Evolutionary conservation across 352 stramenopile species (phyloP), one percentile per base, ranked within the genome.

Genomic region (Phytopythium mirpurense): DNA sequence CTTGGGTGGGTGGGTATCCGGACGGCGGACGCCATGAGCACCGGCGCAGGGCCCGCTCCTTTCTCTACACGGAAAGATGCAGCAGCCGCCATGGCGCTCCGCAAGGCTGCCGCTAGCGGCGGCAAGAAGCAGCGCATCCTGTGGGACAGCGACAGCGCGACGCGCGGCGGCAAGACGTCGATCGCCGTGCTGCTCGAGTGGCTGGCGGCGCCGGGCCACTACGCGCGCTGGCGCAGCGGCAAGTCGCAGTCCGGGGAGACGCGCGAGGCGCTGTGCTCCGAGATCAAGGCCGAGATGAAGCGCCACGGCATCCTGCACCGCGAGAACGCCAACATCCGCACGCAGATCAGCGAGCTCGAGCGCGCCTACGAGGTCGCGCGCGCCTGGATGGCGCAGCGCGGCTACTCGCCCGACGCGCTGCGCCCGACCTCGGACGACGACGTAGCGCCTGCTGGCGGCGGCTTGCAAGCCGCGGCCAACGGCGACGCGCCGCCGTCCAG

Each of bases 311-410:
- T 90, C 53, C 46, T 62, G 52, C 79, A 90, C 56, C 66, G 79
- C 35, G 77, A 86, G 63, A 90, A 90, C 56, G 76, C 76, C 65
- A 88, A 90, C 63, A 88, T 90, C 56, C 79, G 79, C 58, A 90
- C 76, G 51, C 76, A 90, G 65, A 86, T 90, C 59, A 87, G 72
- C 60, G 79, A 90, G 63, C 64, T 88, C 16, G 76, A 90, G 64
- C 70, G 79, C 43, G 68, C 70, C 9, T 90, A 82, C 59, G 70
- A 84, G 46, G 53, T 58, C 4, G 77, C 79, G 16, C 64, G 79
- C 21, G 59, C 47, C 10, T 90, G 76, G 79, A 61, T 90, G 42
- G 58, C 65, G 38, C 54, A 82, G 60, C 68, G 72, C 53, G 62
- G 67, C 16, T 81, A 65, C 31, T 50, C 80, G 36, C 31, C 55